These are phyloP conservation scores for Saccharomycopsis oosterbeekiorum DNA, from an alignment of 805 yeast species.

Conservation along the genomic window DNA sequence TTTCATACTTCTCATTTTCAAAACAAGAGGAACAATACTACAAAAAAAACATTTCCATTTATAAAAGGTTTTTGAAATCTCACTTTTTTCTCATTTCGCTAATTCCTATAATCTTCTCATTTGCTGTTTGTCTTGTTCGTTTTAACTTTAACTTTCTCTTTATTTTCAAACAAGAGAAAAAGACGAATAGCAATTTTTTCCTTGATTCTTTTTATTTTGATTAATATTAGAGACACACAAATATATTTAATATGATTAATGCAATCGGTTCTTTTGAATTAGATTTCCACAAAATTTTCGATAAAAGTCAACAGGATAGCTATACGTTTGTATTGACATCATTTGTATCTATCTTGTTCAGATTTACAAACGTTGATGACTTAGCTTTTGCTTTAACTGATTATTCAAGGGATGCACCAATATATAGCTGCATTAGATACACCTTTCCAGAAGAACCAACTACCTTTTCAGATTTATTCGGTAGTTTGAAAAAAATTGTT, in stretches of 20 bases:
- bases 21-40: not conserved
- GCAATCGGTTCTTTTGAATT: not conserved
- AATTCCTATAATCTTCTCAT: too few relatives aligned
- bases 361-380: conserved; percentile 19
- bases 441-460: conserved; percentile 15
- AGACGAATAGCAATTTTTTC: too few relatives aligned
- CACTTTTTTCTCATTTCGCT: not conserved
- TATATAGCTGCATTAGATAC: conserved; percentile 13
- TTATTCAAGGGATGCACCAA: not conserved
- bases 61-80: not conserved
- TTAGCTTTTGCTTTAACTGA: conserved; percentile 15
- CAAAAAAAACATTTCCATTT: not conserved
- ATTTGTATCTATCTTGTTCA: conserved; percentile 13
- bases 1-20: not conserved
- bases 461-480: conserved; percentile 5
- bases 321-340: conserved; percentile 10
- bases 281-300: not conserved
- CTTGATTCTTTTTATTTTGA: not conserved
- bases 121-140: too few relatives aligned
- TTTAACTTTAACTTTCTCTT: too few relatives aligned
- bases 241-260: not conserved
- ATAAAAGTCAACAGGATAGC: not conserved
- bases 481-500: not conserved
- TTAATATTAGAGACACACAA: too few relatives aligned
- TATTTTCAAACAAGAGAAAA: not conserved